These are phyloP conservation scores for Mycena kentingensis DNA, from an alignment of 768 basidiomycete genomes.

Conservation along the genomic window DNA sequence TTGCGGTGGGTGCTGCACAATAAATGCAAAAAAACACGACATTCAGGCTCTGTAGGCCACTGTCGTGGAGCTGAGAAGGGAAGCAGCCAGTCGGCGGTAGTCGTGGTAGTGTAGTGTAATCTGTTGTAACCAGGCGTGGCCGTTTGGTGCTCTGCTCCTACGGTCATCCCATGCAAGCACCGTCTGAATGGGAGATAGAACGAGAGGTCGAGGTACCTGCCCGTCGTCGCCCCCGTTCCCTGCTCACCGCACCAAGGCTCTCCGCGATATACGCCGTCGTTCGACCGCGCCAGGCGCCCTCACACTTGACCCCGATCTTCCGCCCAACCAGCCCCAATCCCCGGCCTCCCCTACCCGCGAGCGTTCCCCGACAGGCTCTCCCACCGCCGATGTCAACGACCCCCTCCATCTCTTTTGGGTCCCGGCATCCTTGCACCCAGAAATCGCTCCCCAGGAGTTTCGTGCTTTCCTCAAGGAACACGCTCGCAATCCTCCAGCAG, in stretches of 20 bases:
- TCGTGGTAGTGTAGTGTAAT: not conserved
- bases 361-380: conserved; percentile 24
- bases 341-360: conserved; percentile 44
- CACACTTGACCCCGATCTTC: conserved; percentile 90
- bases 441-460: conserved; percentile 96
- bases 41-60: conserved; percentile 58
- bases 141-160: too few relatives aligned
- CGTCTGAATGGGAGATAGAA: conserved; percentile 82
- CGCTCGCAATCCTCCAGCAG: conserved; percentile 60
- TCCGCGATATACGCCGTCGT: conserved; percentile 81
- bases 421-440: conserved; percentile 93
- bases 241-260: conserved; percentile 43
- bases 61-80: conserved; percentile 79
- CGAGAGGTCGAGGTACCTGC: conserved; percentile 61
- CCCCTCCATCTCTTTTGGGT: conserved; percentile 97
- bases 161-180: conserved; percentile 51
- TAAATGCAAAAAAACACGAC: too few relatives aligned
- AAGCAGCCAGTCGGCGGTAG: conserved; percentile 39
- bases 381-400: conserved; percentile 54
- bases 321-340: conserved; percentile 52
- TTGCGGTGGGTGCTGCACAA: conserved; percentile 85
- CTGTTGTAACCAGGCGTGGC: not conserved
- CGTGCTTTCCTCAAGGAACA: conserved; percentile 94
- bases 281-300: conserved; percentile 84
- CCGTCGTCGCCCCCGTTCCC: too few relatives aligned